A percentile compares a stretch with the other conserved stretches of the same genome.
Evolutionary conservation across 768 basidiomycete genomes (phyloP).

Genomic region (Macrolepiota albuminosa): DNA sequence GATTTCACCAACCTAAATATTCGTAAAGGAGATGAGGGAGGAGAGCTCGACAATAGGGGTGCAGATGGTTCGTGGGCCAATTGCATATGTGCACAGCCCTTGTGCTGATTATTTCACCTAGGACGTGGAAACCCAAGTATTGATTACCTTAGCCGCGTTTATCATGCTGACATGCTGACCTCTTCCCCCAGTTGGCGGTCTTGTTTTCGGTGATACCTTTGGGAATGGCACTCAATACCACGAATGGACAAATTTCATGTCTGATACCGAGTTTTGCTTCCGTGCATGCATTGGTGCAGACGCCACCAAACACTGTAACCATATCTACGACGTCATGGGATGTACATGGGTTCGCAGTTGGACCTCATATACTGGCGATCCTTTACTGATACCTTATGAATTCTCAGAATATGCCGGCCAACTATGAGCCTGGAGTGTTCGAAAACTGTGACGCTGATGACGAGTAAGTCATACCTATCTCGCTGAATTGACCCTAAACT

Average conservation of each 20-base stretch:
- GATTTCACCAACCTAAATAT: slow-evolving; percentile 71
- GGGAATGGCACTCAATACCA: slow-evolving; percentile 52
- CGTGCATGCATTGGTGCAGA: slow-evolving; percentile 54
- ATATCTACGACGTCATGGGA: slow-evolving; percentile 73
- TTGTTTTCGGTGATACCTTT: slow-evolving; percentile 64
- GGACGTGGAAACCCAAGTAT: slow-evolving; percentile 39
- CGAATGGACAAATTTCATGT: slow-evolving; percentile 86
- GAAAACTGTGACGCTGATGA: slow-evolving; percentile 63
- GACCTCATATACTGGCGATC: neutral
- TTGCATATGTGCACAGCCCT: neutral
- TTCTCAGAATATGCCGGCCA: slow-evolving; percentile 70
- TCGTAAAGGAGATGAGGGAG: slow-evolving; percentile 45
- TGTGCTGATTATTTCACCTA: neutral
- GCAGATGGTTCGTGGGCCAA: slow-evolving; percentile 39
- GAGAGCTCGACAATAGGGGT: slow-evolving; percentile 73
- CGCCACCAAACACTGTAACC: slow-evolving; percentile 59
- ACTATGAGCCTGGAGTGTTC: slow-evolving; percentile 54
- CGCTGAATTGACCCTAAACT: neutral
- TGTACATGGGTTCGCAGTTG: slow-evolving; percentile 39
- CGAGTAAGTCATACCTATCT: slow-evolving; percentile 26
- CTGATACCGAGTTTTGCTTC: slow-evolving; percentile 21
- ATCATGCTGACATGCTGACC: neutral
- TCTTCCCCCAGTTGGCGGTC: slow-evolving; percentile 49
- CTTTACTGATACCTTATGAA: neutral
- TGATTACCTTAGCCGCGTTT: neutral